These are phyloP conservation scores for Cantharellus cinnabarinus DNA, from an alignment of 768 basidiomycete species.

Conservation along the genomic window DNA sequence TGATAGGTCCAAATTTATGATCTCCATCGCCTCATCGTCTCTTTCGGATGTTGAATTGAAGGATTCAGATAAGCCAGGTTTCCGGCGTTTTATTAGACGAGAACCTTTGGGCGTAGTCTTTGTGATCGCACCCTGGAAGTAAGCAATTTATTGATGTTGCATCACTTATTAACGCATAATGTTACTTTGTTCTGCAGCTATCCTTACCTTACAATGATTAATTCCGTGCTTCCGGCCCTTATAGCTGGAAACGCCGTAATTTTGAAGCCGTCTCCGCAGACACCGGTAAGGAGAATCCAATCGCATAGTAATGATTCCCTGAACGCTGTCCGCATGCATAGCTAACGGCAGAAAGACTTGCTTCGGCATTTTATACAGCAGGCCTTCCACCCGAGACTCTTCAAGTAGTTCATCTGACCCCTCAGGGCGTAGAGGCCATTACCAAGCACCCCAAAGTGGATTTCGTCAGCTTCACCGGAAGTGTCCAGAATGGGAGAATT, in stretches of 20 bases:
- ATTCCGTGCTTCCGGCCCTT: conserved; percentile 80
- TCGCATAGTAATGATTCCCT: neutral
- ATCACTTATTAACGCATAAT: neutral
- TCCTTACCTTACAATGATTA: conserved; percentile 78
- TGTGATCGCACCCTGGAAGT: conserved; percentile 89
- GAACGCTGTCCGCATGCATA: neutral
- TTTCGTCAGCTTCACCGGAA: conserved; percentile 86
- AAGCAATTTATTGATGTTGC: conserved; percentile 14
- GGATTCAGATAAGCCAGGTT: conserved; percentile 65
- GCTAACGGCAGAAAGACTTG: conserved; percentile 64
- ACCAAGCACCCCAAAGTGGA: conserved; percentile 46
- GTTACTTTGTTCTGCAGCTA: conserved; percentile 27
- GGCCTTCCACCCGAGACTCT: conserved; percentile 60
- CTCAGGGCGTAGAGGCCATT: conserved; percentile 35
- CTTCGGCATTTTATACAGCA: conserved; percentile 42
- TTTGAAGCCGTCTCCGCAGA: conserved; percentile 93
- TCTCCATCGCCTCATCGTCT: conserved; percentile 56
- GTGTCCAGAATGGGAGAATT: conserved; percentile 52
- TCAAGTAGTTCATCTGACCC: conserved; percentile 56
- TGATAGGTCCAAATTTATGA: conserved; percentile 65
- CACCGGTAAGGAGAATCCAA: conserved; percentile 26
- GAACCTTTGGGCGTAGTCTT: conserved; percentile 73
- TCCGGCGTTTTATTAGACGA: conserved; percentile 65
- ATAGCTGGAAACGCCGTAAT: conserved; percentile 77
- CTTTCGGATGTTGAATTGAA: conserved; percentile 56